Conservation (phyloP, 202 grass and related monocot species). For the Schoenoplectus tabernaemontani region DNA sequence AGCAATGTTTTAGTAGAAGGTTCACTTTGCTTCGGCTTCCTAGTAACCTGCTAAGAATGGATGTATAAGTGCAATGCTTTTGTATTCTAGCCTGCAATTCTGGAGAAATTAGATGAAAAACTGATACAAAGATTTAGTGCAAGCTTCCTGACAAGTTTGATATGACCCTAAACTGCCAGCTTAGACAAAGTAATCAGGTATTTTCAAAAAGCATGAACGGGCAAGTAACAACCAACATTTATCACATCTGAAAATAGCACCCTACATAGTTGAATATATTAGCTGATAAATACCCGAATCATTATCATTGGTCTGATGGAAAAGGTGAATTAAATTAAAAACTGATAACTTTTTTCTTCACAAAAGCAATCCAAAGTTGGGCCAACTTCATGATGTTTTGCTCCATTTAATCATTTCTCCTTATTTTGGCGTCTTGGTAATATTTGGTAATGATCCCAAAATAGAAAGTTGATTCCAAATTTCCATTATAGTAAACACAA, state of each 20-base stretch:
- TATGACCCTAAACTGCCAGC: neutral
- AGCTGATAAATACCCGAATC: neutral
- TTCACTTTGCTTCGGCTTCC: slow-evolving; percentile 17
- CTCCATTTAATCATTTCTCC: neutral
- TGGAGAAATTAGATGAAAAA: neutral
- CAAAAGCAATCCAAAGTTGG: neutral
- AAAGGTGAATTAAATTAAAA: neutral
- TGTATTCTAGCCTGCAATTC: neutral
- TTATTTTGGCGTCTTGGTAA: neutral
- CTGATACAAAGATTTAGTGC: neutral
- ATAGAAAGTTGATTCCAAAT: neutral
- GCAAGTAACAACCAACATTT: neutral
- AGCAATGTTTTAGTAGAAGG: slow-evolving; percentile 30
- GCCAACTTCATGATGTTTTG: neutral
- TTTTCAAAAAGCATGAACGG: neutral
- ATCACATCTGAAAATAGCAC: neutral
- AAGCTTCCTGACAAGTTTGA: neutral
- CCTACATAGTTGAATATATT: neutral
- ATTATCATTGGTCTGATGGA: neutral
- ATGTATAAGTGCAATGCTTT: neutral
- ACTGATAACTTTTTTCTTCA: neutral
- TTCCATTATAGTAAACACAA: neutral
- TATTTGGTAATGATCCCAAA: neutral
- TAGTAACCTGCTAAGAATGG: slow-evolving; percentile 6
- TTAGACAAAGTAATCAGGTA: neutral